Evolutionary conservation across 2,329 filamentous ascomycete species (phyloP), one percentile per base, ranked within the genome.

Genomic region (Clathrospora elynae): DNA sequence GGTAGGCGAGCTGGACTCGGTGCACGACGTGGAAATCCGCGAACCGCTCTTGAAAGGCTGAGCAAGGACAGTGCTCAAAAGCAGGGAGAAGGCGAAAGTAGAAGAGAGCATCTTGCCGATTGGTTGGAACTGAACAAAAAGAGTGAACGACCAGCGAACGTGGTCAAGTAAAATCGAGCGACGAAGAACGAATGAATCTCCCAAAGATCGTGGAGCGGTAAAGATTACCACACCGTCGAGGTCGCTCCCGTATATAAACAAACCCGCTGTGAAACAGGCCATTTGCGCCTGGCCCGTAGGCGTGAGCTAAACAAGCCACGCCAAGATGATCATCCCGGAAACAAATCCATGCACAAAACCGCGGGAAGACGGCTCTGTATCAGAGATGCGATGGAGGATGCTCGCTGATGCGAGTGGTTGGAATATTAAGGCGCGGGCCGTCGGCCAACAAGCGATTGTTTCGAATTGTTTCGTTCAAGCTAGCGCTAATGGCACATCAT

Each of bases 1-100:
- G 49, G 68, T 68, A 18, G 73, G 69, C n/a, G 84, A 72, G 19
- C 73, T 68, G 35, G 82, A 60, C n/a, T n/a, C n/a, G n/a, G 35
- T 67, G 62, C 50, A 74, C 71, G 36, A 71, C 65, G 34, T 72
- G 64, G n/a, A n/a, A 30, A 68, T 74, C 51, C 71, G 62, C 12
- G 76, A 61, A 58, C 63, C 66, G 34, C 72, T 71, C 47, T 79
- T 65, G 16, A 67, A 63, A 31, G 72, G 70, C 19, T 63, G 64
- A 20, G 61, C 69, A 36, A 67, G 56, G 46, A 55, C 66, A 47
- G 60, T 62, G 49, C 64, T 61, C 46, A 65, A 52, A 28, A 68
- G 56, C 40, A 66, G 50, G 33, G 64, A 62, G 54, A 69, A 46
- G 66, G 62, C 38, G 54, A 64, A 59, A 45, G 57, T 53, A 22